Percentiles rank a stretch among this genome's conserved stretches.
These are phyloP conservation scores for Rhizophagus clarus DNA, from an alignment of 192 early-diverging fungal species.

Conservation along the genomic window DNA sequence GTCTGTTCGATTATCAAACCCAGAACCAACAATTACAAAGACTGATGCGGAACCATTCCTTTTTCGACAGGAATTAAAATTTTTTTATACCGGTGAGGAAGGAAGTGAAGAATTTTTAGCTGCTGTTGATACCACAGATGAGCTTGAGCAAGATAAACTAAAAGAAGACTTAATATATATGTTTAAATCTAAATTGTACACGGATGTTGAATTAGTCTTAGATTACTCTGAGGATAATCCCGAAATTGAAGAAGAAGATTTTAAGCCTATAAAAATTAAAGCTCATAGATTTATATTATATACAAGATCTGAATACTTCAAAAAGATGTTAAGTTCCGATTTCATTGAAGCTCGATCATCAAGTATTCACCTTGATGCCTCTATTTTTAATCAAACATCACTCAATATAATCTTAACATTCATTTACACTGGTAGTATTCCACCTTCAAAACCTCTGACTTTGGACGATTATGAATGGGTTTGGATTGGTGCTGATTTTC, in stretches of 20 bases:
- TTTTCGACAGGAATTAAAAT: slow-evolving; percentile 31
- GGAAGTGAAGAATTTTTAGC: slow-evolving; percentile 32
- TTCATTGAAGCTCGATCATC: slow-evolving; percentile 12
- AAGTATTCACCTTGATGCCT: slow-evolving; percentile 4
- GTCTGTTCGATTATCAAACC: slow-evolving; percentile 24
- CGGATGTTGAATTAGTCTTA: slow-evolving; percentile 29
- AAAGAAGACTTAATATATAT: slow-evolving; percentile 36
- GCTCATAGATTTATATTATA: slow-evolving; percentile 30
- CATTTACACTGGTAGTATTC: slow-evolving; percentile 31
- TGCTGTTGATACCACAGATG: slow-evolving; percentile 33
- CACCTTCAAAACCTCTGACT: slow-evolving; percentile 27
- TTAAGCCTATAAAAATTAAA: background rate
- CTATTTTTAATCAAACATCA: slow-evolving; percentile 27
- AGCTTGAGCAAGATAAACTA: slow-evolving; percentile 31
- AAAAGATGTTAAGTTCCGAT: slow-evolving; percentile 22
- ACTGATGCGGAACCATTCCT: slow-evolving; percentile 21
- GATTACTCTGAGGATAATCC: background rate
- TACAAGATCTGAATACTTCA: slow-evolving; percentile 33
- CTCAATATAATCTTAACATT: slow-evolving; percentile 30
- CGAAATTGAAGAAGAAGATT: slow-evolving; percentile 4
- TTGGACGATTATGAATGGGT: slow-evolving; percentile 28
- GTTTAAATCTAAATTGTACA: slow-evolving; percentile 34
- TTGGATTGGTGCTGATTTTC: slow-evolving; percentile 29
- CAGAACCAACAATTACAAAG: slow-evolving; percentile 15
- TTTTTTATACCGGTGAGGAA: slow-evolving; percentile 35